Evolutionary conservation across 2,329 filamentous ascomycete species (phyloP).

Genomic region (Fusarium pseudonygamai): DNA sequence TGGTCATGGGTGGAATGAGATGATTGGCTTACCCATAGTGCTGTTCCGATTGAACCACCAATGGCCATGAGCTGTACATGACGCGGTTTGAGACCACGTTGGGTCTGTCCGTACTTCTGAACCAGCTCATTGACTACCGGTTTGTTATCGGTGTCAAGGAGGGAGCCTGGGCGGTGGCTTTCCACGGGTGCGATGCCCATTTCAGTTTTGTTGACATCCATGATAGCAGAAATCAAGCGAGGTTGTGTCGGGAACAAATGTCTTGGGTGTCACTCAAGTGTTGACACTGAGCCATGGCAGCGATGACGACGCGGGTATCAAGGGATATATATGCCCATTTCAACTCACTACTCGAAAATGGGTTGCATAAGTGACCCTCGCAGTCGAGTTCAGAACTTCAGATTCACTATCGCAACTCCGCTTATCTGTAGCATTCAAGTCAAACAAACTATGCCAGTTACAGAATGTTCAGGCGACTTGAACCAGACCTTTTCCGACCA

Average conservation of each 20-base stretch:
- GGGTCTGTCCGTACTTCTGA: slow-evolving; percentile 45
- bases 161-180: neutral
- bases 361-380: too few relatives aligned
- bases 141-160: neutral
- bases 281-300: neutral
- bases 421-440: neutral
- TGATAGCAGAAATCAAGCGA: neutral
- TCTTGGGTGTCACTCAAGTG: neutral
- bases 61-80: slow-evolving; percentile 61
- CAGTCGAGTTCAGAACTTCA: too few relatives aligned
- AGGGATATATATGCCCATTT: neutral
- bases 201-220: neutral
- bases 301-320: neutral
- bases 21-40: slow-evolving; percentile 47
- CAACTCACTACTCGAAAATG: neutral
- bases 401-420: neutral
- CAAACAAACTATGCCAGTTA: fast-evolving
- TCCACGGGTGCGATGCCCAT: neutral
- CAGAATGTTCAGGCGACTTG: neutral
- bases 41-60: slow-evolving; percentile 57
- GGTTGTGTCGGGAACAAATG: neutral
- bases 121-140: neutral
- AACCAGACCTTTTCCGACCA: neutral
- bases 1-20: neutral
- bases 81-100: slow-evolving; percentile 48